These are phyloP conservation scores for Phytopythium sindhum DNA, from an alignment of 352 stramenopile genomes.

Conservation along the genomic window DNA sequence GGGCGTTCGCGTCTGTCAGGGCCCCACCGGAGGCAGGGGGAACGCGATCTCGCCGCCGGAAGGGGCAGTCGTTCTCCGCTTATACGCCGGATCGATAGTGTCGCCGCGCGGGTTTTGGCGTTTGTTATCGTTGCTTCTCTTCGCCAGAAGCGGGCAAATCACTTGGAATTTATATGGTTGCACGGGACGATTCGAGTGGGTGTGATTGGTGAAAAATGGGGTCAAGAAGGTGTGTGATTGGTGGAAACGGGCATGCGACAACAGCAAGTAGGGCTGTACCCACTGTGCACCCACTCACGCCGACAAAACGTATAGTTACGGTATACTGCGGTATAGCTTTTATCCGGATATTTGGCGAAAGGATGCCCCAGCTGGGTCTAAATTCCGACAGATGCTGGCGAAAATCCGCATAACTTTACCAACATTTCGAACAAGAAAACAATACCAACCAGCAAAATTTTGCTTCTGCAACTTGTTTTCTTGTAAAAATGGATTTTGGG, in stretches of 20 bases:
- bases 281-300: slow-evolving; percentile 4
- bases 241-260: background rate
- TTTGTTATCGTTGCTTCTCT: background rate
- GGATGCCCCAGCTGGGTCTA: background rate
- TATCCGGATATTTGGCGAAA: background rate
- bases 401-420: too few relatives aligned
- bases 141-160: background rate
- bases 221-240: background rate
- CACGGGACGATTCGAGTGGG: background rate
- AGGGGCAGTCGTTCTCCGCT: background rate
- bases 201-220: slow-evolving; percentile 4
- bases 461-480: too few relatives aligned
- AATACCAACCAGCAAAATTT: too few relatives aligned
- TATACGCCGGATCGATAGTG: background rate
- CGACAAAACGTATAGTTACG: background rate
- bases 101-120: background rate
- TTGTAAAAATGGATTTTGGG: background rate
- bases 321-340: background rate
- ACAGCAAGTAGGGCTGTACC: background rate
- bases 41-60: too few relatives aligned
- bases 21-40: background rate
- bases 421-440: background rate
- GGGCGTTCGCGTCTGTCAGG: too few relatives aligned
- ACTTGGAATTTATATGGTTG: background rate
- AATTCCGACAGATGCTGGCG: too few relatives aligned